Evolutionary conservation across 192 early-diverging fungal genomes (phyloP), one percentile per base, ranked within the genome.

Genomic region (Paraglomus brasilianum): DNA sequence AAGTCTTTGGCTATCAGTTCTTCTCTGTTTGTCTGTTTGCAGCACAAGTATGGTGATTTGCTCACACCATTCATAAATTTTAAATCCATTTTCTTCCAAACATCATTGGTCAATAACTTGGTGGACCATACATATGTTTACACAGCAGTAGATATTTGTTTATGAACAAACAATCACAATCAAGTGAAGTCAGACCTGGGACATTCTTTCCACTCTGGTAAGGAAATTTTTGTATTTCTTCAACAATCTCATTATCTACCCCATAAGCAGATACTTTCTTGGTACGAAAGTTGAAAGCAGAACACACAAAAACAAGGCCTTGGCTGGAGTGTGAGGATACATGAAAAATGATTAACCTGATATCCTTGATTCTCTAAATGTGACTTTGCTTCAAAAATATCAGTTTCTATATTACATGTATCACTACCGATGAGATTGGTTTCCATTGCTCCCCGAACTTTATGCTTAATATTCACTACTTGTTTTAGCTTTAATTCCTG

Each of bases 21-120:
- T 7, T 64, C 48, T 42, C 36, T 72, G 60, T 19, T 62, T 24
- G 22, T 61, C 47, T 4, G 48, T 63, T 19, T 46, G n/a, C 8
- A 0, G 6, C 13, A 62, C 8, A 14, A 38, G 39, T 39, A 51
- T 40, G 14, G 36, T 19, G 1, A 71, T 21, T 47, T 41, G 40
- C 44, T 60, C 46, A 11, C 59, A 17, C 8, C 30, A 15, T 38
- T 63, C 6, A 63, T 72, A 72, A 22, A 72, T 52, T 40, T 51
- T 14, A 48, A 72, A 42, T 8, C 60, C 59, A 72, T 10, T 53
- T 51, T 72, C 70, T 51, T 63, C 38, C 70, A 72, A 47, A 17
- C 45, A 14, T 62, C 47, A n/a, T 15, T 15, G 5, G 30, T 72
- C 30, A 72, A 52, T 14, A 69, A 56, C 21, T 22, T 45, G 4